These are phyloP conservation scores for Elsinoe ampelina DNA, from an alignment of 2,329 filamentous ascomycete species.

Conservation along the genomic window DNA sequence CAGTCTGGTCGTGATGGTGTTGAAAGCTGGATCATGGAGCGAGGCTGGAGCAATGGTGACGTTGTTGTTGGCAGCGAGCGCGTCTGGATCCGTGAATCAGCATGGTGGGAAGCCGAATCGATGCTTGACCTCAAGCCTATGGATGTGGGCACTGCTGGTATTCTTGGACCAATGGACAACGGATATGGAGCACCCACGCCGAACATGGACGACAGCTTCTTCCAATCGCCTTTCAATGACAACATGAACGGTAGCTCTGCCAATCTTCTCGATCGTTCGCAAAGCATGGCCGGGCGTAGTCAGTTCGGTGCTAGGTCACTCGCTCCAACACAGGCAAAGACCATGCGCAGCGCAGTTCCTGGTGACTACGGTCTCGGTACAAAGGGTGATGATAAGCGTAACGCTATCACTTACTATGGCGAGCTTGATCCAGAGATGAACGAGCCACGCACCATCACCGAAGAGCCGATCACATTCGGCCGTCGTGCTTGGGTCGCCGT, in stretches of 20 bases:
- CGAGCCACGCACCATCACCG: constrained; percentile 65
- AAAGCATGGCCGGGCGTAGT: constrained; percentile 39
- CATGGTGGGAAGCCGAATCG: constrained; percentile 96
- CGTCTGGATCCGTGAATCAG: constrained; percentile 86
- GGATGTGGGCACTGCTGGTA: constrained; percentile 45
- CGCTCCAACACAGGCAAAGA: constrained; percentile 52
- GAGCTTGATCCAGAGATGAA: constrained; percentile 69
- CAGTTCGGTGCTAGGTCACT: constrained; percentile 32
- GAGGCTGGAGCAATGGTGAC: constrained; percentile 97
- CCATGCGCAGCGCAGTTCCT: constrained; percentile 36
- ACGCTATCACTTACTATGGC: constrained; percentile 62
- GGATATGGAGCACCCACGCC: constrained; percentile 57
- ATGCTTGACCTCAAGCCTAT: constrained; percentile 83
- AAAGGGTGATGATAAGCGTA: constrained; percentile 73
- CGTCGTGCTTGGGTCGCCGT: constrained; percentile 72
- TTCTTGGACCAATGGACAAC: constrained; percentile 55
- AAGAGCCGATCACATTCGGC: constrained; percentile 51
- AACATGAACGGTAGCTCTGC: constrained; percentile 57
- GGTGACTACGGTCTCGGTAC: constrained; percentile 84
- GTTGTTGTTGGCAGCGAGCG: constrained; percentile 84
- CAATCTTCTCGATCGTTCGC: constrained; percentile 51
- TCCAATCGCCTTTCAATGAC: constrained; percentile 41
- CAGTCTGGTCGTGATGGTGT: constrained; percentile 85
- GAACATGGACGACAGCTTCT: constrained; percentile 53
- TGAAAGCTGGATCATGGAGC: constrained; percentile 85